A percentile compares a stretch with the other conserved stretches of the same genome.
phyloP scores from a whole-genome alignment of 257 asterid species.

The Solanum chaucha region DNA sequence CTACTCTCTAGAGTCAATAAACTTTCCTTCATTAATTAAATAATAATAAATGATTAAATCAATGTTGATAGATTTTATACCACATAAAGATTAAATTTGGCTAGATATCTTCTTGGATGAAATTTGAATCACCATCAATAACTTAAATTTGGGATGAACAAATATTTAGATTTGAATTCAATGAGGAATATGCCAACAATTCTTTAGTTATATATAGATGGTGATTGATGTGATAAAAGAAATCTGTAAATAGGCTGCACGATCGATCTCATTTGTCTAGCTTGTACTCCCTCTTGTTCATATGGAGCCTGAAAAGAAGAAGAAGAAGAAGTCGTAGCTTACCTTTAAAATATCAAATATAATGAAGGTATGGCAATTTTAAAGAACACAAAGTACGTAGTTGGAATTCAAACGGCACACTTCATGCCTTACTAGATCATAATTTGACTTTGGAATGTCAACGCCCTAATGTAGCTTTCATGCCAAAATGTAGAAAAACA shows the following conservation, averaged over 20 bases:
- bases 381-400: background rate
- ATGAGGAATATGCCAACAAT: background rate
- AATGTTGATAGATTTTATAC: background rate
- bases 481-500: background rate
- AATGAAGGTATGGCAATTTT: background rate
- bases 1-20: background rate
- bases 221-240: background rate
- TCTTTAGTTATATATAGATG: background rate
- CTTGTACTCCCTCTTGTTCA: background rate
- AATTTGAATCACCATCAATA: background rate
- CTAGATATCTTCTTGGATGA: background rate
- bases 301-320: background rate
- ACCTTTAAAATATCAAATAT: background rate
- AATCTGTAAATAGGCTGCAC: background rate
- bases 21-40: background rate
- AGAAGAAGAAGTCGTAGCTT: background rate
- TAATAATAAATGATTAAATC: background rate
- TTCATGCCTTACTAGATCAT: background rate
- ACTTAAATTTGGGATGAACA: background rate
- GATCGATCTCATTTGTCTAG: background rate
- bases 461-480: background rate
- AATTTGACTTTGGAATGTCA: background rate
- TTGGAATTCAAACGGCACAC: background rate
- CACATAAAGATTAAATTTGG: background rate
- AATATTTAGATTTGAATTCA: background rate